Conservation (phyloP, 345 rosid species). For the Isatis tinctoria region DNA sequence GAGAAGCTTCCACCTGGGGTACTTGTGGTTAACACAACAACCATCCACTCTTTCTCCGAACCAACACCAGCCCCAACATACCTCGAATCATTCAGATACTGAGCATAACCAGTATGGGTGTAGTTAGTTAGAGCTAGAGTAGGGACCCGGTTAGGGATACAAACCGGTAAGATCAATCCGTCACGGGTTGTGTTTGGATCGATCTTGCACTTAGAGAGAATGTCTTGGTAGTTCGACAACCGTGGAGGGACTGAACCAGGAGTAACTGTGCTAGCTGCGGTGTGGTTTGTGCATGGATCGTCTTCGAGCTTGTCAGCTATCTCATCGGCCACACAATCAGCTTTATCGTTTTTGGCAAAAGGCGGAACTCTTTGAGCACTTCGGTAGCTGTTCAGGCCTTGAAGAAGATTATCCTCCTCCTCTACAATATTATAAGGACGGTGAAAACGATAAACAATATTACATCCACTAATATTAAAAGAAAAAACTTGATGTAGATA, state of each 20-base stretch:
- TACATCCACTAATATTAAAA: neutral
- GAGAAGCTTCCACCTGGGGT: slow-evolving; percentile 48
- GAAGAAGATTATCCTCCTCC: slow-evolving; percentile 58
- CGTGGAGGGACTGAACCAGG: slow-evolving; percentile 32
- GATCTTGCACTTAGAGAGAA: slow-evolving; percentile 52
- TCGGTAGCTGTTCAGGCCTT: slow-evolving; percentile 70
- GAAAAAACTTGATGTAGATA: neutral
- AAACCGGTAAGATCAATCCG: slow-evolving; percentile 56
- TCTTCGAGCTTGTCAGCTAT: slow-evolving; percentile 51
- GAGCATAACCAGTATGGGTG: slow-evolving; percentile 49
- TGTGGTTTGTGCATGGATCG: slow-evolving; percentile 44
- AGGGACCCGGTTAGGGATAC: slow-evolving; percentile 55
- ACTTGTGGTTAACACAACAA: slow-evolving; percentile 45
- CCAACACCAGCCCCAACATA: slow-evolving; percentile 60
- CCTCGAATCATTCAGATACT: slow-evolving; percentile 53
- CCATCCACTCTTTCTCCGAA: slow-evolving; percentile 79
- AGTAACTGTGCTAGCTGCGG: neutral
- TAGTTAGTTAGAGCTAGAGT: slow-evolving; percentile 65
- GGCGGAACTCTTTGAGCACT: slow-evolving; percentile 39
- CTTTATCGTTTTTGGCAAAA: slow-evolving; percentile 50
- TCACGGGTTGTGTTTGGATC: slow-evolving; percentile 51
- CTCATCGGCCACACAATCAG: slow-evolving; percentile 58
- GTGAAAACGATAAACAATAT: neutral
- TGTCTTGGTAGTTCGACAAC: slow-evolving; percentile 37
- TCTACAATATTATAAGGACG: slow-evolving; percentile 36